Conservation (phyloP, 768 basidiomycete genomes). For the Suillus fuscotomentosus region DNA sequence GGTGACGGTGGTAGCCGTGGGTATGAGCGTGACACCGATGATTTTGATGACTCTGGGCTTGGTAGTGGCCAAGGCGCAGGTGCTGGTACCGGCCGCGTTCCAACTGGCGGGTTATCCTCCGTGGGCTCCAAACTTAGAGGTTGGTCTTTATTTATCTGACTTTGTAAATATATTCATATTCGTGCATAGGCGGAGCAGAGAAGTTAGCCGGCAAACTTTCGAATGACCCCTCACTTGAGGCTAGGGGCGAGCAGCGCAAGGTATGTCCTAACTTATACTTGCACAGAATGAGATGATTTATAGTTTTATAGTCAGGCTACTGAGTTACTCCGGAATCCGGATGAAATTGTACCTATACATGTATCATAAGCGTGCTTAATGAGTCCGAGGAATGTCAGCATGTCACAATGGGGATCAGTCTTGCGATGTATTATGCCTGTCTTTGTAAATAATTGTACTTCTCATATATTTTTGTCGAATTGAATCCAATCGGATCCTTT, state of each 20-base stretch:
- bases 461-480: not conserved
- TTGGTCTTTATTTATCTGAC: not conserved
- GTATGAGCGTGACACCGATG: slow-evolving; percentile 11
- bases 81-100: not conserved
- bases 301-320: not conserved
- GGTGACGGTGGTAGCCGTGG: not conserved
- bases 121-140: slow-evolving; percentile 5
- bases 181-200: slow-evolving; percentile 5
- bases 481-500: not conserved
- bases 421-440: not conserved
- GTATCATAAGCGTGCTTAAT: not conserved
- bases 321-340: not conserved
- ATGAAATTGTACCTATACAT: not conserved
- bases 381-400: not conserved
- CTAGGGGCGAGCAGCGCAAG: slow-evolving; percentile 8
- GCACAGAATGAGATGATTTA: not conserved
- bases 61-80: not conserved
- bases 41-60: slow-evolving; percentile 6
- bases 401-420: not conserved
- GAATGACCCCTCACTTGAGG: slow-evolving; percentile 1
- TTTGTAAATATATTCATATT: not conserved
- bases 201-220: slow-evolving; percentile 9
- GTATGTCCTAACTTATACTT: not conserved
- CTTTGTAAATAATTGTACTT: not conserved
- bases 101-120: not conserved